Evolutionary conservation across 2,329 filamentous ascomycete species (phyloP), one percentile per base, ranked within the genome.

Genomic region (Diaporthe citrichinensis): DNA sequence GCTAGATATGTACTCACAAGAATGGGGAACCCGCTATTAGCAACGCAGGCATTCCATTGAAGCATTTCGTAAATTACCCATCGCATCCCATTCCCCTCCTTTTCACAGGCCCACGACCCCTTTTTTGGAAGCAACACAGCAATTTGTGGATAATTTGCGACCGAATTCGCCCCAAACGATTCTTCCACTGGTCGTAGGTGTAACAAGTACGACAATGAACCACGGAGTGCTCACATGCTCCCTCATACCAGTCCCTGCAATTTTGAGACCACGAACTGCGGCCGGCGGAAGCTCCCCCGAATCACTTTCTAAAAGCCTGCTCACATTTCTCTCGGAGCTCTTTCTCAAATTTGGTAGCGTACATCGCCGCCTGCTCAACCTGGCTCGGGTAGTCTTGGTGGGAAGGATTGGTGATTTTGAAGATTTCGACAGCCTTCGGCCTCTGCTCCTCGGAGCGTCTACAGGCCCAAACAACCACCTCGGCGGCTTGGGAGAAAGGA

Each of bases 241-340:
- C 12, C n/a, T 12, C 20, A 15, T 23, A 36, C 4, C 7, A 14
- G n/a, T 31, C 23, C n/a, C 53, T 5, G 53, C 53, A 55, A 4
- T 2, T 36, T 36, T 6, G 31, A 58, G 31, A 6, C 3, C 31
- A 3, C 31, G 12, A 20, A 59, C 20, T n/a, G 20, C 39, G n/a
- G n/a, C 39, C 15, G 17, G 17, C 25, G 36, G 36, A 39, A 39
- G 36, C 10, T 14, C 36, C 12, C 36, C 36, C 36, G 36, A 5
- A 14, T 23, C 2, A 12, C 12, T 2, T 14, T 17, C 28, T 49
- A 23, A 73, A 14, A 57, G 5, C 14, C 7, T 57, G 23, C 49
- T 34, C 46, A 25, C 36, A 74, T 10, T 51, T 62, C 4, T 65
- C 31, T 20, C 51, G 28, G 12, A 74, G 39, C n/a, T 44, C 71